A percentile compares a stretch with the other conserved stretches of the same genome.
Conservation (phyloP, 2,329 filamentous ascomycete species). For the Magnaporthiopsis rhizophila region DNA sequence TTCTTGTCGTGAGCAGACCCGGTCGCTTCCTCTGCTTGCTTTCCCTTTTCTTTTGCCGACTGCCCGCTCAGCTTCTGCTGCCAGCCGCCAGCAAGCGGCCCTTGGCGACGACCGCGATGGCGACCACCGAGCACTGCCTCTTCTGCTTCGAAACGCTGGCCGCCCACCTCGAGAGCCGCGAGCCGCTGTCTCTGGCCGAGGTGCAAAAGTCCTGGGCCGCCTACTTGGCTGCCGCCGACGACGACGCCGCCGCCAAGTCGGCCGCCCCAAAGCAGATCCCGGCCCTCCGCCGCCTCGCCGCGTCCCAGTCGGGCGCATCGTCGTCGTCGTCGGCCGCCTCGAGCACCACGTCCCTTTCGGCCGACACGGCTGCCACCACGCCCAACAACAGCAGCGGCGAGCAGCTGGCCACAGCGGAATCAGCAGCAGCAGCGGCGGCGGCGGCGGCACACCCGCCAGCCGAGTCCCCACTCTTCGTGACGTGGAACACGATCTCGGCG, state of each 20-base stretch:
- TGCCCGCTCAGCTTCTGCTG: background rate
- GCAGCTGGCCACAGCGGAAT: background rate
- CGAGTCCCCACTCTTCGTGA: slow-evolving; percentile 79
- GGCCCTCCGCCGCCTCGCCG: slow-evolving; percentile 33
- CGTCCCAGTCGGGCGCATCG: slow-evolving; percentile 25
- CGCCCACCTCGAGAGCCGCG: slow-evolving; percentile 63
- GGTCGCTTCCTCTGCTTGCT: background rate
- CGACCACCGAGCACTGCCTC: slow-evolving; percentile 75
- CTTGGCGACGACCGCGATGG: slow-evolving; percentile 49
- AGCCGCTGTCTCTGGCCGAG: slow-evolving; percentile 57
- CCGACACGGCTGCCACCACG: slow-evolving; percentile 13
- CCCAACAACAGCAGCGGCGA: slow-evolving; percentile 11
- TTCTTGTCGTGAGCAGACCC: background rate
- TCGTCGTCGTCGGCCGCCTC: slow-evolving; percentile 19
- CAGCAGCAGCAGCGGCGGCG: slow-evolving; percentile 11
- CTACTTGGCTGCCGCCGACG: slow-evolving; percentile 24
- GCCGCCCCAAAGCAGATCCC: slow-evolving; percentile 28
- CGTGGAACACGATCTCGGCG: slow-evolving; percentile 73
- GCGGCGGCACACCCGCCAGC: slow-evolving; percentile 25
- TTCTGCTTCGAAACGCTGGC: slow-evolving; percentile 86
- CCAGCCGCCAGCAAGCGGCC: background rate
- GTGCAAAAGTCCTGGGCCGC: slow-evolving; percentile 59
- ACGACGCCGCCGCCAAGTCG: slow-evolving; percentile 10
- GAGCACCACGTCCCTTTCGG: slow-evolving; percentile 24
- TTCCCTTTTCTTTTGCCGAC: background rate